A percentile compares a stretch with the other conserved stretches of the same genome.
These are phyloP conservation scores for Karstenula rhodostoma DNA, from an alignment of 2,329 filamentous ascomycete species.

Conservation along the genomic window DNA sequence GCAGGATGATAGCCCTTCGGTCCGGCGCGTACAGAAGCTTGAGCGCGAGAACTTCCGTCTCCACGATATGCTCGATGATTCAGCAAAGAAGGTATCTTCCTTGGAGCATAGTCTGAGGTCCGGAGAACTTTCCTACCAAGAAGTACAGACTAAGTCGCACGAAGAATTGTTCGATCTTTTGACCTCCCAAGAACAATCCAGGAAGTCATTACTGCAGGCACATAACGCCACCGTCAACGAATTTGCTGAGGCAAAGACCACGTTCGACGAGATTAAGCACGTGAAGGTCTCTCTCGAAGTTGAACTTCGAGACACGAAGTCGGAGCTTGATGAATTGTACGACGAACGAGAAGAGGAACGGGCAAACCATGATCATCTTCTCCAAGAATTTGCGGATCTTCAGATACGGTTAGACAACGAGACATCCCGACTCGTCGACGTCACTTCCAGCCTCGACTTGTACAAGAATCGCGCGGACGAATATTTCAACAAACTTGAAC, in stretches of 20 bases:
- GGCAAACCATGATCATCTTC: constrained; percentile 83
- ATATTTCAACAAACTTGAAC: constrained; percentile 96
- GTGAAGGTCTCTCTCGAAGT: constrained; percentile 81
- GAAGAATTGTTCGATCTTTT: constrained; percentile 93
- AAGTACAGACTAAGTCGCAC: constrained; percentile 91
- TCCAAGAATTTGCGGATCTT: constrained; percentile 91
- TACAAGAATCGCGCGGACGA: constrained; percentile 95
- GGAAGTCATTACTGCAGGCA: constrained; percentile 79
- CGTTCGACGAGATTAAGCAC: constrained; percentile 87
- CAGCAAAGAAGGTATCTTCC: constrained; percentile 87
- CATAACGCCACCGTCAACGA: constrained; percentile 88
- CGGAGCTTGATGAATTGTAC: constrained; percentile 83
- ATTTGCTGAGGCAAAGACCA: constrained; percentile 82
- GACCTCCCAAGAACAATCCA: constrained; percentile 90
- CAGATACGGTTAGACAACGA: constrained; percentile 94
- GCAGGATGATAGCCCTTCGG: constrained; percentile 79
- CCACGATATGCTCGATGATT: constrained; percentile 95
- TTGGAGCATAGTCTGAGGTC: constrained; percentile 86
- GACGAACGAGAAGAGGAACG: constrained; percentile 84
- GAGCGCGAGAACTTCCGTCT: constrained; percentile 91
- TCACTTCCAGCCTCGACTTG: constrained; percentile 81
- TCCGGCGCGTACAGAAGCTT: constrained; percentile 85
- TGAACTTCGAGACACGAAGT: constrained; percentile 82
- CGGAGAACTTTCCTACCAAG: constrained; percentile 86
- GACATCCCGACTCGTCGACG: constrained; percentile 82